phyloP scores from a whole-genome alignment of 495 filamentous ascomycete species.

The Immersiella caudata region DNA sequence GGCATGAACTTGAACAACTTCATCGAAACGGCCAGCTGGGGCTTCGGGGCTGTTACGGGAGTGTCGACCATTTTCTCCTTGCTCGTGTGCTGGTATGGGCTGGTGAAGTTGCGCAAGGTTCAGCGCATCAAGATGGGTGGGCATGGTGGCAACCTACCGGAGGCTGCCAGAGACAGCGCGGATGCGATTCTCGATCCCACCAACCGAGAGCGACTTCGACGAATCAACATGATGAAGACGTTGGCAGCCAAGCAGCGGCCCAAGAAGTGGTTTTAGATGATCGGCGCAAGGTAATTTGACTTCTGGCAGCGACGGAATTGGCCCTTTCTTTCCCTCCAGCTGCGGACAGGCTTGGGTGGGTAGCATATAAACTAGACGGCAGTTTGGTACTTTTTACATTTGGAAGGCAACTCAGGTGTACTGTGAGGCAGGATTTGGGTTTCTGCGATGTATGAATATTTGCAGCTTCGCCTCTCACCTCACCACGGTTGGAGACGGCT shows the following conservation, averaged over 20 bases:
- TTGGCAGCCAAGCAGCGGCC: constrained; percentile 32
- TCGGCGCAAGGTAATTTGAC: neutral
- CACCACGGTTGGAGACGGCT: neutral
- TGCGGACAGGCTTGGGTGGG: neutral
- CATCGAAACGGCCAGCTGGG: constrained; percentile 92
- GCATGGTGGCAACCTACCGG: constrained; percentile 40
- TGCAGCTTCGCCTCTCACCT: neutral
- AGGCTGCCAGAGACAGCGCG: constrained; percentile 39
- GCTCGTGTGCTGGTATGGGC: constrained; percentile 76
- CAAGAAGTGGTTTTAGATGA: constrained; percentile 39
- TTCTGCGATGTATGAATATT: neutral
- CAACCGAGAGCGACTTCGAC: constrained; percentile 50
- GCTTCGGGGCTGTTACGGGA: constrained; percentile 74
- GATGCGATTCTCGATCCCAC: constrained; percentile 46
- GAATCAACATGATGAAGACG: constrained; percentile 50
- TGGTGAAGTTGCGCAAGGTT: constrained; percentile 79
- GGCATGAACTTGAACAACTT: constrained; percentile 99
- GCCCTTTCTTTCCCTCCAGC: neutral
- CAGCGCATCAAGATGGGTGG: constrained; percentile 86
- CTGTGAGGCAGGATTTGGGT: neutral
- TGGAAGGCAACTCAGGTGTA: neutral
- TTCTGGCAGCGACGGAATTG: neutral
- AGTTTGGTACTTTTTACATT: too few relatives aligned
- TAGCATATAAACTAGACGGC: neutral
- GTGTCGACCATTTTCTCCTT: constrained; percentile 72